Percentiles rank a stretch among this genome's conserved stretches.
phyloP scores from a whole-genome alignment of 371 early-diverging fungal genomes.

The Nematocida major region DNA sequence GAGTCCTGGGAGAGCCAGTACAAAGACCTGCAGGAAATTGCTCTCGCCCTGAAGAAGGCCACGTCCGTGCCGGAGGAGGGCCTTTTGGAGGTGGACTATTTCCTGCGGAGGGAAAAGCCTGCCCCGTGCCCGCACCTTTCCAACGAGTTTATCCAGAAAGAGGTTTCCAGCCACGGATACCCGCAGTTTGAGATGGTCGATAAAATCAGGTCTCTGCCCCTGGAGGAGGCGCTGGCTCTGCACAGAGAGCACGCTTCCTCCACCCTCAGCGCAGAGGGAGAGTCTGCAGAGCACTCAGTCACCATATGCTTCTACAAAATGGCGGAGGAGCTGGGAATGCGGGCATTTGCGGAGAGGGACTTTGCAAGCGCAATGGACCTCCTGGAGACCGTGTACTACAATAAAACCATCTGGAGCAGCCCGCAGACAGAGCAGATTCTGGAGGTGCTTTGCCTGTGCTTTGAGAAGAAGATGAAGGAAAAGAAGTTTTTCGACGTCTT shows the following conservation, averaged over 20 bases:
- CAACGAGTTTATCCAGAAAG: neutral
- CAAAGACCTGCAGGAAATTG: neutral
- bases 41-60: neutral
- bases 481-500: slow-evolving; percentile 14
- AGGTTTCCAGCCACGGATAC: neutral
- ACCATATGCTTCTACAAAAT: neutral
- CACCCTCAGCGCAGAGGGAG: neutral
- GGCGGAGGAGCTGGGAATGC: slow-evolving; percentile 36
- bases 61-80: slow-evolving; percentile 19
- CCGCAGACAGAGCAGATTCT: slow-evolving; percentile 20
- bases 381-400: slow-evolving; percentile 29
- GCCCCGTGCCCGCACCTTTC: neutral
- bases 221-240: slow-evolving; percentile 22
- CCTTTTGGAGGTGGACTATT: slow-evolving; percentile 22
- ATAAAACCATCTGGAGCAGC: slow-evolving; percentile 24
- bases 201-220: slow-evolving; percentile 16
- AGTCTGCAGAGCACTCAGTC: neutral
- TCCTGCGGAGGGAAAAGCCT: neutral
- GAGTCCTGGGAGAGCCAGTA: neutral
- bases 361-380: slow-evolving; percentile 30
- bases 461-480: slow-evolving; percentile 28
- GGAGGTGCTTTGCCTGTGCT: slow-evolving; percentile 27
- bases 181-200: neutral
- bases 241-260: neutral
- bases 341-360: slow-evolving; percentile 40